Conservation (phyloP, 2,329 filamentous ascomycete genomes). For the Colletotrichum tropicale region DNA sequence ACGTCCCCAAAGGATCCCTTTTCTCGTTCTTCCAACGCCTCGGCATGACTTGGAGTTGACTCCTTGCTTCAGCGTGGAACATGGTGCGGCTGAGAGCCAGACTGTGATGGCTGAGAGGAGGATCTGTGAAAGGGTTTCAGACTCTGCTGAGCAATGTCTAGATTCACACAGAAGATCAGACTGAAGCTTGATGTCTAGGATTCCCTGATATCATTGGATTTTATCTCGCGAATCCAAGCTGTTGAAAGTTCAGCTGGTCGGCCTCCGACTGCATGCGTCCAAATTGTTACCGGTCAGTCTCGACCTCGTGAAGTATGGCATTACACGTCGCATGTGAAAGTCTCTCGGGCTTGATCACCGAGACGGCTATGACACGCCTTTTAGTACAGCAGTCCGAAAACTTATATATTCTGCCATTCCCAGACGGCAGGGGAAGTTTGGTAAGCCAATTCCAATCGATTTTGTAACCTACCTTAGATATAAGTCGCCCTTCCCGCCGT, state of each 20-base stretch:
- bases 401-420: neutral
- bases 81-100: neutral
- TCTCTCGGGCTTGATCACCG: neutral
- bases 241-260: neutral
- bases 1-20: neutral
- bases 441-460: too few species aligned
- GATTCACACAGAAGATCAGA: fast-evolving
- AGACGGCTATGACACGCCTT: too few species aligned
- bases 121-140: fast-evolving
- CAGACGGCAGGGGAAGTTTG: too few species aligned
- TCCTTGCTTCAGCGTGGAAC: neutral
- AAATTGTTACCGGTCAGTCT: fast-evolving
- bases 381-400: fast-evolving
- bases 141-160: fast-evolving
- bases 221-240: neutral
- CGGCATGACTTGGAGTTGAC: slow-evolving; percentile 8
- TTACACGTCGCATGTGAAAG: neutral
- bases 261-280: neutral
- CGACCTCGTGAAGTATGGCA: fast-evolving
- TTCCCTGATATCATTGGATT: fast-evolving
- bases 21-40: slow-evolving; percentile 5
- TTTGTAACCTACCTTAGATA: too few species aligned
- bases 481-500: too few species aligned
- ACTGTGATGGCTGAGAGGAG: neutral
- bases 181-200: neutral